Evolutionary conservation across 148 eudicot genomes (phyloP).

Genomic region (Chenopodium berlandieri): DNA sequence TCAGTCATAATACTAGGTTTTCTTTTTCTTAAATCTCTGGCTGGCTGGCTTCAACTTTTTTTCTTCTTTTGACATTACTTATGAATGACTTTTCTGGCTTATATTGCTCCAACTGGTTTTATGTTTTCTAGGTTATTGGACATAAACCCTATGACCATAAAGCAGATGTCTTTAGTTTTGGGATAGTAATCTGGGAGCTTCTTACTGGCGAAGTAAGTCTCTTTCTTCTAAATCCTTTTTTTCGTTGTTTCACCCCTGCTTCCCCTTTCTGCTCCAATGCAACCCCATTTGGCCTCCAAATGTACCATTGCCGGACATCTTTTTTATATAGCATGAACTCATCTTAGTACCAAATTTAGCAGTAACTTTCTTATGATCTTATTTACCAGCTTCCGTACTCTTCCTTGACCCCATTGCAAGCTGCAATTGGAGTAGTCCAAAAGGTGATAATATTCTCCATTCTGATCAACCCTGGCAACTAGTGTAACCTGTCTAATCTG

Average conservation of each 20-base stretch:
- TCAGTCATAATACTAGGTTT: background rate
- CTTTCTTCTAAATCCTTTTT: background rate
- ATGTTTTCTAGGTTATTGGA: slow-evolving; percentile 48
- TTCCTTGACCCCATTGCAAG: slow-evolving; percentile 64
- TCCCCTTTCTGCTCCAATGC: background rate
- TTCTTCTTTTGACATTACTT: background rate
- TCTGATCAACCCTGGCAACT: background rate
- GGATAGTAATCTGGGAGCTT: slow-evolving; percentile 77
- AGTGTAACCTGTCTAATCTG: background rate
- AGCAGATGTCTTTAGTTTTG: slow-evolving; percentile 78
- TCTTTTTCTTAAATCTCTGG: background rate
- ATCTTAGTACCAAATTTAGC: background rate
- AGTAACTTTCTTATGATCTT: slow-evolving; percentile 7
- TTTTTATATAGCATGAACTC: background rate
- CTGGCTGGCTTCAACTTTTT: background rate
- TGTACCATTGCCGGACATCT: background rate
- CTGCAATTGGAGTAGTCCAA: slow-evolving; percentile 77
- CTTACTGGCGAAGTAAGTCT: slow-evolving; percentile 64
- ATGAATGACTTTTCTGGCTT: background rate
- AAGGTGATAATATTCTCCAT: slow-evolving; percentile 37
- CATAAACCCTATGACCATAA: slow-evolving; percentile 68
- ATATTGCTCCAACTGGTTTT: background rate
- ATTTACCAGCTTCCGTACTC: slow-evolving; percentile 58
- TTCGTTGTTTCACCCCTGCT: too few relatives aligned
- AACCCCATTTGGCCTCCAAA: background rate